Evolutionary conservation across 208 protist species (phyloP), one percentile per base, ranked within the genome.

Genomic region (Crithidia fasciculata): DNA sequence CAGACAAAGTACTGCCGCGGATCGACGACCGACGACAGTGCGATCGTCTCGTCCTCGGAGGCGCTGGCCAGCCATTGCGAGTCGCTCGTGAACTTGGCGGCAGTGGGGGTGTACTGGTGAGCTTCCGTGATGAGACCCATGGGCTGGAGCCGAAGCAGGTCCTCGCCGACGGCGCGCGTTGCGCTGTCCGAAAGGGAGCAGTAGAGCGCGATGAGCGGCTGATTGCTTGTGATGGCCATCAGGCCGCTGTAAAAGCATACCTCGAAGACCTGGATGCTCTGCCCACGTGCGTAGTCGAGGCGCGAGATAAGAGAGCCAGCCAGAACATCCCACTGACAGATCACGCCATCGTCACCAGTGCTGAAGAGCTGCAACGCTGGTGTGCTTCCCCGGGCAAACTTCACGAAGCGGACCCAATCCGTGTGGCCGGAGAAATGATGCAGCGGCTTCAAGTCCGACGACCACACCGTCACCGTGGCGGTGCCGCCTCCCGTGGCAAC

Each of bases 391-490:
- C 66, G 81, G 4, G 87, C 78, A 70, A 96, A 94, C 68, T 87
- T 85, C 2, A 96, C 88, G 77, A 89, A 94, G 16, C 86, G 84
- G 3, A 96, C 85, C 87, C 89, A 95, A 69, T 96, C 90, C 9
- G 84, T 92, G 82, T 96, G 90, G 18, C 88, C 90, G 0, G 69
- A 44, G 36, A 96, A 71, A 55, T 86, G 75, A 63, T 91, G 89
- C 0, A 94, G 39, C 2, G 77, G 75, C 54, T 80, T 64, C 69
- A 94, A 76, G 45, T 85, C 82, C 19, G 71, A 56, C 43, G 85
- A 82, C 91, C 88, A 94, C 9, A 93, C 82, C 0, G 87, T 92
- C 7, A 93, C 82, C 45, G 65, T 79, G 9, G 84, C 83, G 57
- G 84, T 87, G 16, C 80, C 69, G 39, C 86, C 70, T 41, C 91